These are phyloP conservation scores for Neocucurbitaria cava DNA, from an alignment of 2,329 filamentous ascomycete species.

Conservation along the genomic window DNA sequence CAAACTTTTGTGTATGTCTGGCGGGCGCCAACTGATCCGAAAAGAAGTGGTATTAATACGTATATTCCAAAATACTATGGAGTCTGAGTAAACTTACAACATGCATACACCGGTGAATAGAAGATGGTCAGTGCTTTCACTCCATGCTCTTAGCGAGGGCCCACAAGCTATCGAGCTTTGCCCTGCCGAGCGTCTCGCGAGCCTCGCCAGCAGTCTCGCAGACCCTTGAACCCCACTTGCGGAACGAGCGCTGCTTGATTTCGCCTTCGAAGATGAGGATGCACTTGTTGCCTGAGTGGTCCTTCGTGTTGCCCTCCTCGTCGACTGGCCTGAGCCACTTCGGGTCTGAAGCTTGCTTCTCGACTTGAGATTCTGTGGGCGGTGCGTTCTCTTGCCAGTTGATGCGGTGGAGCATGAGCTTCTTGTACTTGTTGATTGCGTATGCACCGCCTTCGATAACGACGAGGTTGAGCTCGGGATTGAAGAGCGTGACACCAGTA, in stretches of 20 bases:
- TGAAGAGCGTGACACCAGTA: conserved; percentile 89
- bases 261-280: conserved; percentile 90
- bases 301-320: conserved; percentile 78
- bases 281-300: conserved; percentile 83
- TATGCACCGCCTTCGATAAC: conserved; percentile 90
- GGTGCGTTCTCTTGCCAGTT: conserved; percentile 91
- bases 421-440: conserved; percentile 84
- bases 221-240: conserved; percentile 84
- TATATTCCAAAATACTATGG: conserved; percentile 25
- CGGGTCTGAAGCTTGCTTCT: conserved; percentile 67
- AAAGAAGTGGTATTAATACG: conserved; percentile 21
- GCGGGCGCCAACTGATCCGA: neutral
- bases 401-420: conserved; percentile 91
- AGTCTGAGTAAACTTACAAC: conserved; percentile 29
- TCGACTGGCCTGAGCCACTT: conserved; percentile 81
- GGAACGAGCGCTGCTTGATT: conserved; percentile 78
- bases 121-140: conserved; percentile 3
- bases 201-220: conserved; percentile 93
- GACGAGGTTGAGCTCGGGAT: conserved; percentile 86
- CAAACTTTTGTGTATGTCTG: neutral
- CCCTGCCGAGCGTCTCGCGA: conserved; percentile 76
- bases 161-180: conserved; percentile 97
- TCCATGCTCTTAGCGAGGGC: conserved; percentile 74
- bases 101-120: conserved; percentile 20
- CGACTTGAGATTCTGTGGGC: conserved; percentile 65